Percentiles rank a stretch among this genome's conserved stretches.
Conservation (phyloP, 345 rosid species). For the Mangifera indica region DNA sequence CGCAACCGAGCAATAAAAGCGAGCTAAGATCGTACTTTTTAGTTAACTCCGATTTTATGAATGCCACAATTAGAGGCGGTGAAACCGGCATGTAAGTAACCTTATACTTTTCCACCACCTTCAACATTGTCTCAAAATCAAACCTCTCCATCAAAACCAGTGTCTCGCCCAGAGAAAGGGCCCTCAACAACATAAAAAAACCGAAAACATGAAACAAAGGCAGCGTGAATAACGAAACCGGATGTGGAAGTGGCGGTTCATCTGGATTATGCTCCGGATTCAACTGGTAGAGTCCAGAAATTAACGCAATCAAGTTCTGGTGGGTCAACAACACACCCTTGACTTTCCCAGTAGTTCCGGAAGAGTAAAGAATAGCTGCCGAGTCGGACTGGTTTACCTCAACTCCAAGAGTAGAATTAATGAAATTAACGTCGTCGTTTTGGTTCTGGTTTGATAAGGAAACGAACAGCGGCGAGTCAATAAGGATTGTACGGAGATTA, state of each 20-base stretch:
- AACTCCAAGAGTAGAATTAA: not conserved
- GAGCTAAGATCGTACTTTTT: slow-evolving; percentile 69
- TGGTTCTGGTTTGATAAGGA: slow-evolving; percentile 35
- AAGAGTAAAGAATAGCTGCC: slow-evolving; percentile 76
- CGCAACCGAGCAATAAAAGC: slow-evolving; percentile 53
- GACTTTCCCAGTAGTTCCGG: slow-evolving; percentile 83
- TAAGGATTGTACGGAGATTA: slow-evolving; percentile 44
- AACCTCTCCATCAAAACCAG: slow-evolving; percentile 52
- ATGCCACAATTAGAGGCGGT: slow-evolving; percentile 74
- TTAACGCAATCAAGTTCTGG: slow-evolving; percentile 67
- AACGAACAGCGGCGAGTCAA: slow-evolving; percentile 76
- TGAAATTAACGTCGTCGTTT: not conserved
- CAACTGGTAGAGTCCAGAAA: slow-evolving; percentile 43
- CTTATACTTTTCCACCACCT: slow-evolving; percentile 55
- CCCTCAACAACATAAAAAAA: slow-evolving; percentile 43
- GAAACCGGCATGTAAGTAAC: slow-evolving; percentile 73
- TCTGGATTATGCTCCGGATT: not conserved
- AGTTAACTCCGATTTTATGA: slow-evolving; percentile 65
- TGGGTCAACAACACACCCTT: slow-evolving; percentile 77
- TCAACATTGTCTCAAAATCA: slow-evolving; percentile 49
- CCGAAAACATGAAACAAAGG: slow-evolving; percentile 68
- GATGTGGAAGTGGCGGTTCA: slow-evolving; percentile 27
- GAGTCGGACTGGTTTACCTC: slow-evolving; percentile 46
- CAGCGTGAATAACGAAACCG: slow-evolving; percentile 50
- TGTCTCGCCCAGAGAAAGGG: slow-evolving; percentile 43